Conservation (phyloP, 805 yeast species). For the Zygosaccharomyces lentus region DNA sequence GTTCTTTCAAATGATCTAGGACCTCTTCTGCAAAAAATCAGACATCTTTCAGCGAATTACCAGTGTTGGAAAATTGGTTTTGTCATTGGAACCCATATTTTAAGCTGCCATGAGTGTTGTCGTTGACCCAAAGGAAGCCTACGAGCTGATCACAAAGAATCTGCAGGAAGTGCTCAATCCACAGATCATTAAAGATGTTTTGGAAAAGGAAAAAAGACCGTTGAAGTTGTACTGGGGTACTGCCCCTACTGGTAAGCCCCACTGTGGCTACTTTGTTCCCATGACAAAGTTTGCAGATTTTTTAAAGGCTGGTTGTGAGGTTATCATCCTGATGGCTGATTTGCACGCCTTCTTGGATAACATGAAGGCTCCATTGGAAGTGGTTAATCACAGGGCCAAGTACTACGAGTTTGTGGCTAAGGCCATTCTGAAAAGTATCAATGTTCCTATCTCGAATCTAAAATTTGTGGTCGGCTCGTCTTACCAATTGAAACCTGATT, state of each 20-base stretch:
- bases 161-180: constrained; percentile 89
- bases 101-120: constrained; percentile 11
- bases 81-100: background rate
- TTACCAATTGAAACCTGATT: constrained; percentile 75
- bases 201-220: constrained; percentile 78
- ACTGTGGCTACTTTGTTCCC: constrained; percentile 97
- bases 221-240: constrained; percentile 96
- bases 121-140: constrained; percentile 57
- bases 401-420: constrained; percentile 83
- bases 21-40: background rate
- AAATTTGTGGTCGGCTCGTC: constrained; percentile 81
- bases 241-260: constrained; percentile 98
- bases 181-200: constrained; percentile 77
- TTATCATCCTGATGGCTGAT: constrained; percentile 87
- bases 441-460: constrained; percentile 88
- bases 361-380: constrained; percentile 96
- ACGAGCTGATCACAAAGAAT: constrained; percentile 71
- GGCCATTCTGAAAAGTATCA: constrained; percentile 77
- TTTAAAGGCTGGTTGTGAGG: constrained; percentile 93
- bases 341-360: constrained; percentile 95
- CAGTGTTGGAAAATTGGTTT: too few relatives aligned
- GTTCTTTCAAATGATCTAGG: background rate
- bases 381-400: constrained; percentile 80
- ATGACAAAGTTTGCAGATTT: constrained; percentile 96
- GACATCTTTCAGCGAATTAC: background rate